phyloP scores from a whole-genome alignment of 2,329 filamentous ascomycete species.

The Mycosphaerelloides madeirae region DNA sequence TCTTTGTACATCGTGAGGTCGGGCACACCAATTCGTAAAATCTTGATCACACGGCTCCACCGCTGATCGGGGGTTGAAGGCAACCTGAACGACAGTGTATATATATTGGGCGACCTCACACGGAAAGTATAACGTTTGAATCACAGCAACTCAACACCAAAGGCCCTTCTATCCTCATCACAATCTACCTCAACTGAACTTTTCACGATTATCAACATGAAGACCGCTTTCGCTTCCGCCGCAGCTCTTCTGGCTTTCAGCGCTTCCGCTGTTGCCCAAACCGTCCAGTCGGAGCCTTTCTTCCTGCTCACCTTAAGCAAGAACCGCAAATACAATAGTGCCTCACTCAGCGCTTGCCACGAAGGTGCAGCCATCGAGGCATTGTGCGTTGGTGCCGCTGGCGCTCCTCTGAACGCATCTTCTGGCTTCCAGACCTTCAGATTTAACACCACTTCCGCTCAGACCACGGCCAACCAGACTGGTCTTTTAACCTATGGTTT shows the following conservation, averaged over 20 bases:
- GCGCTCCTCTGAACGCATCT: constrained; percentile 3
- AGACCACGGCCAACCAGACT: constrained; percentile 19
- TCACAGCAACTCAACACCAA: too few species aligned
- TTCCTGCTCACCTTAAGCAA: constrained; percentile 37
- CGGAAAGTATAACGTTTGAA: too few species aligned
- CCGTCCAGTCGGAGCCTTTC: constrained; percentile 41
- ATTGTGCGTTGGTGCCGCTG: constrained; percentile 35
- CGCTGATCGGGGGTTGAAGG: too few species aligned
- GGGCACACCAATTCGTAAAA: too few species aligned
- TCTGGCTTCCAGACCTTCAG: constrained; percentile 10
- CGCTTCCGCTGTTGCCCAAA: constrained; percentile 28
- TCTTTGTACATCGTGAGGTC: too few species aligned
- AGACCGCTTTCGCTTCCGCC: constrained; percentile 8
- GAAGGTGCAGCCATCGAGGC: constrained; percentile 47
- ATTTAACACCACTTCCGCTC: constrained; percentile 20
- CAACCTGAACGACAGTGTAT: too few species aligned
- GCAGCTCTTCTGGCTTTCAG: constrained; percentile 21
- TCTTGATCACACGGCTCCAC: too few species aligned
- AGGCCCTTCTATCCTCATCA: too few species aligned
- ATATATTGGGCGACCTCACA: too few species aligned
- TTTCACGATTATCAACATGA: constrained; percentile 11
- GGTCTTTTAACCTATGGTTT: constrained; percentile 25
- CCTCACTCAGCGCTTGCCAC: constrained; percentile 42
- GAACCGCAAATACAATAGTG: constrained; percentile 32
- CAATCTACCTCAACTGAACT: too few species aligned